Evolutionary conservation across 441 rosid genomes (phyloP).

Genomic region (Aquilaria agallochum): DNA sequence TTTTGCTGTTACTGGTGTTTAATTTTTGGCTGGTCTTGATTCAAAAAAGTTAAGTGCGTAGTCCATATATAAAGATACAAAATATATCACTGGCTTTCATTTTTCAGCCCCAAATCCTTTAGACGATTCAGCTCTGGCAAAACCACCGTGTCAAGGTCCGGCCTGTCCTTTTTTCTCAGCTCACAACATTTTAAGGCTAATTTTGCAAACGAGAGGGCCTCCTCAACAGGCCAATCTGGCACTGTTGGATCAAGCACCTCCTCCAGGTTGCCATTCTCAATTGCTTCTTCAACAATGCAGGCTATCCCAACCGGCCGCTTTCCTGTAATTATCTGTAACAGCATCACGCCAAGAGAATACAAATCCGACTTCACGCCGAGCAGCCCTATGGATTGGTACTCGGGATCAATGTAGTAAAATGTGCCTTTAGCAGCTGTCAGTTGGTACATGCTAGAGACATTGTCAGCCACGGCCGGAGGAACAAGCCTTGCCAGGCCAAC

Average conservation of each 20-base stretch:
- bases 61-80: no score
- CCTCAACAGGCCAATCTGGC: constrained; percentile 70
- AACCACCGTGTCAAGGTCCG: constrained; percentile 57
- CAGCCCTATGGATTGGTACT: constrained; percentile 83
- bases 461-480: constrained; percentile 38
- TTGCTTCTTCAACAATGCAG: constrained; percentile 44
- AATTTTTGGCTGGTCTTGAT: no score
- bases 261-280: constrained; percentile 38
- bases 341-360: constrained; percentile 70
- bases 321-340: constrained; percentile 69
- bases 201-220: constrained; percentile 54
- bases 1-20: no score
- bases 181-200: constrained; percentile 67
- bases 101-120: constrained; percentile 29
- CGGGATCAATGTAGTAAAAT: constrained; percentile 87
- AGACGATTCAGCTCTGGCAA: constrained; percentile 59
- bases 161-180: constrained; percentile 76
- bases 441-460: constrained; percentile 37
- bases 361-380: constrained; percentile 78
- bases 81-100: constrained; percentile 3
- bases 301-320: constrained; percentile 64
- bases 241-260: constrained; percentile 60
- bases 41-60: no score
- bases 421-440: constrained; percentile 79
- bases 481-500: constrained; percentile 75